Percentiles rank a stretch among this genome's conserved stretches.
These are phyloP conservation scores for Syzygium malaccense DNA, from an alignment of 441 rosid species.

Conservation along the genomic window DNA sequence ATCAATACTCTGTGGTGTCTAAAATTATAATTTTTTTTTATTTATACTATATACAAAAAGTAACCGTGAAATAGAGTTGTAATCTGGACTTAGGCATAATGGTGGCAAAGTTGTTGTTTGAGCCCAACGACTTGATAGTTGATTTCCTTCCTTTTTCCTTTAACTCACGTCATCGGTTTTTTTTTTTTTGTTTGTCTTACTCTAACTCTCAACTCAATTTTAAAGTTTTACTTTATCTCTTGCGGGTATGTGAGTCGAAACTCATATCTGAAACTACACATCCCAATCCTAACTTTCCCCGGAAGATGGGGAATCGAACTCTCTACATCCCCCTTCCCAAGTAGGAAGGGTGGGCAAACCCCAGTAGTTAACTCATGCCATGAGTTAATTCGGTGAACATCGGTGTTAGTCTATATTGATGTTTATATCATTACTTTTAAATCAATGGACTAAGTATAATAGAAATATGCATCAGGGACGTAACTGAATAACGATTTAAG, in stretches of 20 bases:
- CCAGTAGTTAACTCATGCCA: background rate
- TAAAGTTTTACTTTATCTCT: too few species aligned
- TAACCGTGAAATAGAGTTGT: background rate
- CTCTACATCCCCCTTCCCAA: too few species aligned
- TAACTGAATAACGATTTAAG: background rate
- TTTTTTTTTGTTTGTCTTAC: too few species aligned
- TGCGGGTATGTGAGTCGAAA: too few species aligned
- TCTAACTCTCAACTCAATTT: too few species aligned
- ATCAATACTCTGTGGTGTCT: fast-evolving
- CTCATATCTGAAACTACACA: too few species aligned
- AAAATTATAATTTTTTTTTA: background rate
- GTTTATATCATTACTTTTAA: background rate
- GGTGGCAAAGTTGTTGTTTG: background rate
- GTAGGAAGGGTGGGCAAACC: too few species aligned
- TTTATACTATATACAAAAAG: background rate
- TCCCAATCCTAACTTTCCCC: too few species aligned
- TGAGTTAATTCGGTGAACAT: background rate
- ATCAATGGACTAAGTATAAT: background rate
- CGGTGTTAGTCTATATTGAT: background rate
- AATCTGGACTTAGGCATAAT: background rate
- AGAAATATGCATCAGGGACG: background rate
- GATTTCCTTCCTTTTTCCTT: background rate
- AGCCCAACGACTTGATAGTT: background rate
- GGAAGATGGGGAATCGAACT: too few species aligned
- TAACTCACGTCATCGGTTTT: background rate